Base-by-base conservation (phyloP, 106 monocot genomes). In the Posidonia australis region DNA sequence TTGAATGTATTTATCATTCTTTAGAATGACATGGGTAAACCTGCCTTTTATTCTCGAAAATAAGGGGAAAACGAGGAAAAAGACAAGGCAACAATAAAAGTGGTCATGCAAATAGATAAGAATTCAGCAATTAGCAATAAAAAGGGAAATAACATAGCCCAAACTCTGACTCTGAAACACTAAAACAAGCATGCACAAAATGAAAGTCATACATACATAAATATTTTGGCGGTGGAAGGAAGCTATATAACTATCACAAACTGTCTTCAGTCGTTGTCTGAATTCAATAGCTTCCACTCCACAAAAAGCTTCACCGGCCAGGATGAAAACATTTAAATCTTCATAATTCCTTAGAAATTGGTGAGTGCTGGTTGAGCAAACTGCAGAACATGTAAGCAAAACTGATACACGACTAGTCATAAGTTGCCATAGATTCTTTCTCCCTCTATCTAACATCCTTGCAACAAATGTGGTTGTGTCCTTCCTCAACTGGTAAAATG, bases 251-350 rank as follows among this genome's bases (percentile, higher is more conserved):
- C 72, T 90, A 62, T 82, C 86, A 68, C 84, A 90, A 51, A 84
- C 72, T 59, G 17, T 80, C 71, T 86, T 96, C 64, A 96, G 71
- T 65, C 79, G 81, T 44, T 86, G 86, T 58, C 94, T 82, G 75
- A 96, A 96, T 60, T 96, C 90, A 58, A 64, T 69, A 43, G 94
- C 90, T 82, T 90, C 78, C 51, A 80, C 62, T 18, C 90, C 90
- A 79, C 78, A 90, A 56, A 96, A 96, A 56, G 94, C 83, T 78
- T 96, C 94, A 60, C 94, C 94, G 54, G 94, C 94, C 71, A 96
- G 74, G 51, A 96, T 80, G 73, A 96, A 96, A 66, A 90, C 54
- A 65, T 61, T 82, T n/a, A 96, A 57, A 86, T 96, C 90, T 80
- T 96, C 94, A 77, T 90, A 96, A 61, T 90, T 90, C 66, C 76